phyloP scores from a whole-genome alignment of 2,329 filamentous ascomycete genomes.

The Claviceps fusiformis region DNA sequence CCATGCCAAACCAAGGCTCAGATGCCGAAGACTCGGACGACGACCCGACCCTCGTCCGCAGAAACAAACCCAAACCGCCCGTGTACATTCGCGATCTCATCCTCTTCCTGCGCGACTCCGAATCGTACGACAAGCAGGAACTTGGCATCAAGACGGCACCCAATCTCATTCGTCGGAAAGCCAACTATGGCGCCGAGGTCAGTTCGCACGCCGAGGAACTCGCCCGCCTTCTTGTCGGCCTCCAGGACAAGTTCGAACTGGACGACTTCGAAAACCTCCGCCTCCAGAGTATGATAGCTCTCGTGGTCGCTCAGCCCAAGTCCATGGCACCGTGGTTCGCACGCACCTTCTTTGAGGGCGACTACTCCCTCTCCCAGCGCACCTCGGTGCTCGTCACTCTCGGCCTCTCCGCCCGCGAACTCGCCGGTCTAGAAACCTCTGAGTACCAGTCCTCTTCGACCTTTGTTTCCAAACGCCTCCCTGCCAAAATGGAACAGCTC shows the following conservation, averaged over 20 bases:
- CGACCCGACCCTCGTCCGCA: constrained; percentile 72
- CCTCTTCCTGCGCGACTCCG: constrained; percentile 60
- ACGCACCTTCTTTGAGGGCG: constrained; percentile 76
- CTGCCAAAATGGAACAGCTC: constrained; percentile 56
- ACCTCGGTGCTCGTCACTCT: constrained; percentile 70
- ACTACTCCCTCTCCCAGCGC: constrained; percentile 78
- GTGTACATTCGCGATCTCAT: constrained; percentile 87
- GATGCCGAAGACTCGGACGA: constrained; percentile 88
- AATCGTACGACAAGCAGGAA: constrained; percentile 74
- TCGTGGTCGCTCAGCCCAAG: constrained; percentile 62
- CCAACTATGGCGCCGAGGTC: constrained; percentile 78
- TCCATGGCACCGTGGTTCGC: constrained; percentile 76
- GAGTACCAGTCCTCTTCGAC: constrained; percentile 33
- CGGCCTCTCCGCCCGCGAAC: constrained; percentile 68
- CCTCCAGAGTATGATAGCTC: constrained; percentile 67
- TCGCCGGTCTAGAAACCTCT: constrained; percentile 60
- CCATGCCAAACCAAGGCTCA: constrained; percentile 67
- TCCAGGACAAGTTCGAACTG: constrained; percentile 77
- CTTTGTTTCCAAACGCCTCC: constrained; percentile 74
- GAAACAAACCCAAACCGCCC: constrained; percentile 70
- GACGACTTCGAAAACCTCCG: constrained; percentile 63
- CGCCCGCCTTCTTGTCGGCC: constrained; percentile 58
- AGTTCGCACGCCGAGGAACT: constrained; percentile 72
- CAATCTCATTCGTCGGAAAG: constrained; percentile 72
- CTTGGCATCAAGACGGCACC: constrained; percentile 68